Base-by-base conservation (phyloP, 805 yeast genomes). In the Candida stauntonica region DNA sequence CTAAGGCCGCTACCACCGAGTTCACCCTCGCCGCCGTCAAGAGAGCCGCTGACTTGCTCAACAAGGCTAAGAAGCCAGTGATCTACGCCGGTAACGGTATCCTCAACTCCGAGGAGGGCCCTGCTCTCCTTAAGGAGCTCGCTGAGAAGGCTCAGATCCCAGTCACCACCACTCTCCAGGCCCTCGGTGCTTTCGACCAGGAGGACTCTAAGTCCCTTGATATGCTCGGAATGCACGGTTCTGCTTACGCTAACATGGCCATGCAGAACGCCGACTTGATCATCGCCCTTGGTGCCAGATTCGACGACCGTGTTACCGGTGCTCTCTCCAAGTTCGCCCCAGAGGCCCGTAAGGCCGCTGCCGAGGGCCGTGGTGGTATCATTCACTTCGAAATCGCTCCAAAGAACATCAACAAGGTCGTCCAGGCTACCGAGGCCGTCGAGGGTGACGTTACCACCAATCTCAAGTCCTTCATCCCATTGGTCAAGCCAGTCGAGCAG, bases 221-320 rank as follows among this genome's bases (percentile, higher is more conserved):
- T 64, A 87, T 93, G 94, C 75, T 93, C 51, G 99, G 99, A 55
- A 93, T 93, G 99, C 99, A 93, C 66, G 99, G 99, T 49, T 75
- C 81, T 45, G 96, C 88, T 35, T 87, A 88, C 54, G 99, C 99
- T 52, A 93, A 93, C 72, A 62, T 84, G 57, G 94, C 98, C 37
- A 82, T 93, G 52, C 99, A 93, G 70, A 72, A 79, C 43, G 96
- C 98, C 29, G 99, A 93, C 65, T 69, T 89, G 54, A 86, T 93
- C 58, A 67, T 93, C 46, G 98, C 98, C 14, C 72, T 93, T 31
- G 99, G 99, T 60, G 96, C 98, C 26, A 79, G 99, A 63, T 93
- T 93, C 57, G 99, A 93, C 66, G 99, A 93, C 70, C 89, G 99
- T 72, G 99, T 93, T 54, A 93, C 99, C 30, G 82, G 93, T 57